phyloP scores from a whole-genome alignment of 2,329 filamentous ascomycete genomes.

The Stemphylium vesicarium region DNA sequence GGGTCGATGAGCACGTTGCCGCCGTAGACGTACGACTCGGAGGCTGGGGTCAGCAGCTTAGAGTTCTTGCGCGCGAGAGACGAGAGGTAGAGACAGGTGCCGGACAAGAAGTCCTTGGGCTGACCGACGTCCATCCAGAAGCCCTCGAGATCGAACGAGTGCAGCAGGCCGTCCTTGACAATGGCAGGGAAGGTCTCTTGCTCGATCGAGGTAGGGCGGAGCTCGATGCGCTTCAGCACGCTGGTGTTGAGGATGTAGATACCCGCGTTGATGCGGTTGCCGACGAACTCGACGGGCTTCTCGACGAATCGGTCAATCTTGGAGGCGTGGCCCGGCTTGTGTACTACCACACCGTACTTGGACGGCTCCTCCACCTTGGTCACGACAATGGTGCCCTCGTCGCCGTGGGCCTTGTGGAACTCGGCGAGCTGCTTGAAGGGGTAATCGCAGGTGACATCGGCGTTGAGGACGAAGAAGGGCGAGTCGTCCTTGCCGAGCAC shows the following conservation, averaged over 20 bases:
- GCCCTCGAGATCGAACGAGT: slow-evolving; percentile 95
- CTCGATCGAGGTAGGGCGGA: slow-evolving; percentile 96
- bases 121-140: slow-evolving; percentile 99
- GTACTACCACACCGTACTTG: slow-evolving; percentile 98
- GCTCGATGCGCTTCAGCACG: slow-evolving; percentile 88
- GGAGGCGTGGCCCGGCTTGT: slow-evolving; percentile 89
- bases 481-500: slow-evolving; percentile 91
- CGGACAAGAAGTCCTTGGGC: slow-evolving; percentile 96
- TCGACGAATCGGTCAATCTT: slow-evolving; percentile 98
- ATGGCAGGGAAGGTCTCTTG: slow-evolving; percentile 98
- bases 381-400: slow-evolving; percentile 96
- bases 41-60: slow-evolving; percentile 76
- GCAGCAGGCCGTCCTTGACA: slow-evolving; percentile 84
- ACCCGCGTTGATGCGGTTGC: slow-evolving; percentile 98
- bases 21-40: slow-evolving; percentile 82
- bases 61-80: slow-evolving; percentile 89
- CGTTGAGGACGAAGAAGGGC: slow-evolving; percentile 98
- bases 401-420: slow-evolving; percentile 91
- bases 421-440: slow-evolving; percentile 87
- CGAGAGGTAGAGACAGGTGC: slow-evolving; percentile 94
- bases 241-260: slow-evolving; percentile 98
- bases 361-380: slow-evolving; percentile 99
- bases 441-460: slow-evolving; percentile 97
- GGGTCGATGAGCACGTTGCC: slow-evolving; percentile 97
- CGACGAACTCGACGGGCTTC: slow-evolving; percentile 98